Base-by-base conservation (phyloP, 169 alveolate genomes). In the Plasmodium yoelii region DNA sequence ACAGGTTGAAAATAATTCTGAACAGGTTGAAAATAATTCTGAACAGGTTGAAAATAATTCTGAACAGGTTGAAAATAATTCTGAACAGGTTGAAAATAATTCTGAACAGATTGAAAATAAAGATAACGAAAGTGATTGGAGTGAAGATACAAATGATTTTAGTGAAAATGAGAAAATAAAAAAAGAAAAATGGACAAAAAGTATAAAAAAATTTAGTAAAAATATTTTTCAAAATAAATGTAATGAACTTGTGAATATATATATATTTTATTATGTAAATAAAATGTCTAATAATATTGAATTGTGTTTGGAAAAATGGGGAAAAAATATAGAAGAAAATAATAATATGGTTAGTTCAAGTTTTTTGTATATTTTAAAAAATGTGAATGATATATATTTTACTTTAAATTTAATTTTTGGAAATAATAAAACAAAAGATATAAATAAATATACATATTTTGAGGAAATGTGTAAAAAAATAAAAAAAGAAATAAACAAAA, bases 231-330 rank as follows among this genome's bases (percentile, higher is more conserved):
- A 59, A 18, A 53, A 86, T 69, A 86, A 86, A 18, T 69, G 87
- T 69, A 86, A 24, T 28, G 87, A 70, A 53, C 34, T 86, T 49
- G 71, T 59, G 46, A 86, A 60, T 47, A 19, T 72, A 42, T 86
- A 46, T 63, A 63, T 86, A 59, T 86, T 74, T 4, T 86, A 69
- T 63, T 86, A 59, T 72, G 42, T 86, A 19, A 86, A 86, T 47
- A 86, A 44, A 59, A 69, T 86, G 26, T 69, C 74, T 4, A 3
- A 28, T 26, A 59, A 39, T n/a, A 59, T 65, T 15, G 59, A 70
- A 22, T 60, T 22, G 10, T 86, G 26, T 64, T 10, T 65, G 19
- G 77, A 86, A 59, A 26, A 42, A 28, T 86, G 28, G 18, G 47
- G 46, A 34, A 46, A 57, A 73, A 28, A 51, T 12, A 65, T 26